Conservation (phyloP, 2,329 filamentous ascomycete species). For the Neurospora crassa region DNA sequence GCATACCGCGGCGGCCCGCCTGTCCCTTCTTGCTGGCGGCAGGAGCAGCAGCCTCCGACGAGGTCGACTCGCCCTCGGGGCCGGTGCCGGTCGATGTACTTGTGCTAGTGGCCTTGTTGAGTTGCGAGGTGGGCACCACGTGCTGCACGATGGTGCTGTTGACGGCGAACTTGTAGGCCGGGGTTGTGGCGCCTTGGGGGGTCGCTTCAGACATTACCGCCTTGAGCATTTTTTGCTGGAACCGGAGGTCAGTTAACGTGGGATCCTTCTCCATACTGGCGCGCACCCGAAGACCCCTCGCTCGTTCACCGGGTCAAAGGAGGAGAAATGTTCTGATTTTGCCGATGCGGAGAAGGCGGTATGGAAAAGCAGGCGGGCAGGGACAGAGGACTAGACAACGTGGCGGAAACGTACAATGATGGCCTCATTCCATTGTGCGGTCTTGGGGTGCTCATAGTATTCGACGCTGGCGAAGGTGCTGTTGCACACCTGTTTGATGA, state of each 20-base stretch:
- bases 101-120: conserved; percentile 48
- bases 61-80: conserved; percentile 37
- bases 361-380: neutral
- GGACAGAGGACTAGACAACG: neutral
- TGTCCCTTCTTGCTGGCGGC: conserved; percentile 50
- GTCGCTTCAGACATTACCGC: conserved; percentile 68
- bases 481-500: conserved; percentile 61
- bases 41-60: conserved; percentile 43
- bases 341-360: neutral
- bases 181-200: conserved; percentile 44
- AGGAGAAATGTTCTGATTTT: conserved; percentile 1
- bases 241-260: neutral
- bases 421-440: conserved; percentile 77
- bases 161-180: conserved; percentile 84
- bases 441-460: conserved; percentile 79
- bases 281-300: neutral
- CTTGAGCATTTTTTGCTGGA: conserved; percentile 66
- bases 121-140: conserved; percentile 56
- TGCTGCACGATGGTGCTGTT: conserved; percentile 99
- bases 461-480: conserved; percentile 63
- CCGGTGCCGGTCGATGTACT: conserved; percentile 35
- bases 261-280: conserved; percentile 7
- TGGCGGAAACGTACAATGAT: conserved; percentile 65
- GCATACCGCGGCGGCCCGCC: conserved; percentile 81
- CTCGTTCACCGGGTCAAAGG: neutral